phyloP scores from a whole-genome alignment of 2,329 filamentous ascomycete genomes.

The Seiridium unicorne region DNA sequence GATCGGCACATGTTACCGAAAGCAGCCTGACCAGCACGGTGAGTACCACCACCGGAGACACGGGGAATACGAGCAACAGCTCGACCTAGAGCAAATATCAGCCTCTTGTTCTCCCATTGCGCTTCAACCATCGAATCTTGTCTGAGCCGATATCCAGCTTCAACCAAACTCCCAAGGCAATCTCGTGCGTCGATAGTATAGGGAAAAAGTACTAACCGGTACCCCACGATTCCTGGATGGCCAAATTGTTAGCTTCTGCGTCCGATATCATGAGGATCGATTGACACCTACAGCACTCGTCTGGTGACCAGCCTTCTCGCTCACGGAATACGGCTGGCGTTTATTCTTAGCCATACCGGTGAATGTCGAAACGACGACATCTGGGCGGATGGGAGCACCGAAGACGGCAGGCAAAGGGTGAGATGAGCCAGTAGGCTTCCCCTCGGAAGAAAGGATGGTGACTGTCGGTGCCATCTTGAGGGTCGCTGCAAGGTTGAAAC shows the following conservation, averaged over 20 bases:
- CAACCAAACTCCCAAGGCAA: no score
- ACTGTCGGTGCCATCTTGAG: conserved; percentile 69
- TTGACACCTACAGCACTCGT: conserved; percentile 68
- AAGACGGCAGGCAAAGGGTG: conserved; percentile 88
- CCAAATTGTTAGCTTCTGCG: not conserved
- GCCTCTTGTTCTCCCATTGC: not conserved
- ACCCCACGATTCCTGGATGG: conserved; percentile 85
- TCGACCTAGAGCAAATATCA: conserved; percentile 62
- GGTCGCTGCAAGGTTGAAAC: not conserved
- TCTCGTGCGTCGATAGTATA: no score
- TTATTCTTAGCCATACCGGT: conserved; percentile 99
- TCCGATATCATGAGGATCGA: not conserved
- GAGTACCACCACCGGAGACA: conserved; percentile 99
- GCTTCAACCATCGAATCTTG: not conserved
- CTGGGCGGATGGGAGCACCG: conserved; percentile 93
- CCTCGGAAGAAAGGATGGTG: conserved; percentile 95
- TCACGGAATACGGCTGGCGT: conserved; percentile 98
- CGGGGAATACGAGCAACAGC: conserved; percentile 99
- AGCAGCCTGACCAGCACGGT: conserved; percentile 99
- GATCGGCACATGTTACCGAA: conserved; percentile 99
- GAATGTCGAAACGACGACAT: conserved; percentile 99
- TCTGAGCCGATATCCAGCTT: no score
- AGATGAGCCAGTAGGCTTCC: conserved; percentile 84
- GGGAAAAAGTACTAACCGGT: conserved; percentile 70
- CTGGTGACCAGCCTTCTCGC: conserved; percentile 99